These are phyloP conservation scores for Baorangia bicolor DNA, from an alignment of 768 basidiomycete genomes.

Conservation along the genomic window DNA sequence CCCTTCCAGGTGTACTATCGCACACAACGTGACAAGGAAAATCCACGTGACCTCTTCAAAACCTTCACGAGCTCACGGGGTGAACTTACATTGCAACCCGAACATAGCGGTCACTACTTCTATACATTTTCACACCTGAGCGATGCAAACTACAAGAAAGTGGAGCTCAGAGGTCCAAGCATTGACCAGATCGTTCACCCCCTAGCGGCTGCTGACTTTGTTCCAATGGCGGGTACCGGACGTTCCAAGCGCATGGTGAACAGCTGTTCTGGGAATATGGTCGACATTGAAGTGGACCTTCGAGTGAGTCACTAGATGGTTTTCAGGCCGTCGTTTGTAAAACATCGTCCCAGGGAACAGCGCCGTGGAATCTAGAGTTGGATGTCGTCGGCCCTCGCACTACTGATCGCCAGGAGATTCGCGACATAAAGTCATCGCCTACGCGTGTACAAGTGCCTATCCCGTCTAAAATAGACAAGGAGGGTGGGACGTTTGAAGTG, in stretches of 20 bases:
- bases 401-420: conserved; percentile 56
- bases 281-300: conserved; percentile 80
- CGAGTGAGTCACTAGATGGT: conserved; percentile 45
- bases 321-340: neutral
- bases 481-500: conserved; percentile 78
- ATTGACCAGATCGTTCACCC: conserved; percentile 92
- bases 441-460: conserved; percentile 65
- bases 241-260: conserved; percentile 57
- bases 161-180: conserved; percentile 69
- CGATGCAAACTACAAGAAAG: conserved; percentile 79
- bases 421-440: conserved; percentile 52
- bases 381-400: conserved; percentile 74
- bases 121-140: conserved; percentile 80
- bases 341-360: conserved; percentile 60
- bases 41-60: conserved; percentile 56
- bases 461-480: conserved; percentile 59
- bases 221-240: conserved; percentile 37
- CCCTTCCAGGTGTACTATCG: conserved; percentile 86
- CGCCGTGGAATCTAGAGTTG: conserved; percentile 86
- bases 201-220: conserved; percentile 75
- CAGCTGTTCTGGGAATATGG: conserved; percentile 75
- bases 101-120: conserved; percentile 84
- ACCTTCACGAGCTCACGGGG: conserved; percentile 70
- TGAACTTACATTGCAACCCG: conserved; percentile 82
- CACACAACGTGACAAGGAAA: conserved; percentile 67